Evolutionary conservation across 2,329 filamentous ascomycete genomes (phyloP).

Genomic region (Pseudodiploospora longispora): DNA sequence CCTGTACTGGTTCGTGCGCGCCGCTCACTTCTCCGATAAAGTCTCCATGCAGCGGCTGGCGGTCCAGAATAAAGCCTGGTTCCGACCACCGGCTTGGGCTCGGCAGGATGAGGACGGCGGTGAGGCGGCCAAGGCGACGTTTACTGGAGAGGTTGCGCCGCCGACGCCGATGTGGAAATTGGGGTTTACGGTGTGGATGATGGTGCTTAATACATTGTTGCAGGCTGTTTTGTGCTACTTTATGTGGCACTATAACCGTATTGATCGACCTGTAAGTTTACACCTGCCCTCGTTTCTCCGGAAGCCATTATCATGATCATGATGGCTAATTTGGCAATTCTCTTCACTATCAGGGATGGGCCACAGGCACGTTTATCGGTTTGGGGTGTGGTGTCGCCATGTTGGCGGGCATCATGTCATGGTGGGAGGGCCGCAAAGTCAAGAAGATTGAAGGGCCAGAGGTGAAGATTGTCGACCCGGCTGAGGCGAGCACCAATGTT

Average conservation of each 20-base stretch:
- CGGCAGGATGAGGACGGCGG: background rate
- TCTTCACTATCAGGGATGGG: constrained; percentile 8
- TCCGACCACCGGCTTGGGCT: constrained; percentile 18
- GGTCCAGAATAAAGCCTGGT: constrained; percentile 18
- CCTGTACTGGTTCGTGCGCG: constrained; percentile 45
- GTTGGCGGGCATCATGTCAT: constrained; percentile 17
- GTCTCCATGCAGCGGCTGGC: constrained; percentile 15
- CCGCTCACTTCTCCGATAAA: constrained; percentile 11
- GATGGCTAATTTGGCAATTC: background rate
- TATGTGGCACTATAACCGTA: constrained; percentile 18
- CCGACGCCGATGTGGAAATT: constrained; percentile 17
- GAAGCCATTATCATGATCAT: background rate
- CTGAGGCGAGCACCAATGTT: too few relatives aligned
- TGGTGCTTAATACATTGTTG: constrained; percentile 15
- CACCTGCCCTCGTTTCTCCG: background rate
- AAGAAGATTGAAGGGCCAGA: constrained; percentile 17
- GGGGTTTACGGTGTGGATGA: constrained; percentile 17
- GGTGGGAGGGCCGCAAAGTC: constrained; percentile 18
- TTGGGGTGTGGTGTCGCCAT: constrained; percentile 17
- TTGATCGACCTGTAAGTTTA: constrained; percentile 16
- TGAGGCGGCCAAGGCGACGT: constrained; percentile 10
- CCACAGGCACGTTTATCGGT: constrained; percentile 17
- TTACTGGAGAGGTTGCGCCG: constrained; percentile 13
- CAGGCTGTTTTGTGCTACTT: constrained; percentile 16
- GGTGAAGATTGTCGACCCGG: constrained; percentile 2